phyloP scores from a whole-genome alignment of 345 rosid species.

The Anacardium occidentale region DNA sequence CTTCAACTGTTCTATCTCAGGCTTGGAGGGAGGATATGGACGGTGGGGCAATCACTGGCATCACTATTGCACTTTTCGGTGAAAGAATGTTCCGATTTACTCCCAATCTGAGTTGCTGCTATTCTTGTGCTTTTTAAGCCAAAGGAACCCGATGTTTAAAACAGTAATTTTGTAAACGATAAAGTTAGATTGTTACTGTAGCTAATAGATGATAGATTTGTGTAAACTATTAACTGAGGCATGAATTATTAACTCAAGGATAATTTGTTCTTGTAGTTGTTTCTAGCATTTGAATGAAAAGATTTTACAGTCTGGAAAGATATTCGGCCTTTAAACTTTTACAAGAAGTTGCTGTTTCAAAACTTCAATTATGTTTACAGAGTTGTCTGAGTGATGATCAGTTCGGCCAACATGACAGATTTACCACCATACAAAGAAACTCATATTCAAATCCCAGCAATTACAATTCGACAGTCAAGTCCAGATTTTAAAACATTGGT shows the following conservation, averaged over 20 bases:
- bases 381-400: too few species aligned
- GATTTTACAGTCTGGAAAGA: neutral
- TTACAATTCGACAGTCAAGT: too few species aligned
- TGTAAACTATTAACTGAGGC: neutral
- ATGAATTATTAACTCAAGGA: neutral
- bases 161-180: slow-evolving; percentile 21
- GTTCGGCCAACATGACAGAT: too few species aligned
- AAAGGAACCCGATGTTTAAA: neutral
- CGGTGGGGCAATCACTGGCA: slow-evolving; percentile 52
- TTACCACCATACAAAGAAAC: too few species aligned
- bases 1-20: slow-evolving; percentile 49
- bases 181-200: neutral
- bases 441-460: too few species aligned
- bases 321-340: neutral
- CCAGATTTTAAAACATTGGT: too few species aligned
- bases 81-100: slow-evolving; percentile 67
- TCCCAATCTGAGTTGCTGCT: slow-evolving; percentile 59
- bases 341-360: neutral
- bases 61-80: slow-evolving; percentile 62
- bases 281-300: neutral
- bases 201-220: neutral
- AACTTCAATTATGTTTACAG: neutral
- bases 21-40: slow-evolving; percentile 65
- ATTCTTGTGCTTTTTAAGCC: slow-evolving; percentile 47
- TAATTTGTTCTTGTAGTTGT: too few species aligned